Percentiles rank a stretch among this genome's conserved stretches.
Conservation (phyloP, 257 asterid species). For the Asclepias syriaca region DNA sequence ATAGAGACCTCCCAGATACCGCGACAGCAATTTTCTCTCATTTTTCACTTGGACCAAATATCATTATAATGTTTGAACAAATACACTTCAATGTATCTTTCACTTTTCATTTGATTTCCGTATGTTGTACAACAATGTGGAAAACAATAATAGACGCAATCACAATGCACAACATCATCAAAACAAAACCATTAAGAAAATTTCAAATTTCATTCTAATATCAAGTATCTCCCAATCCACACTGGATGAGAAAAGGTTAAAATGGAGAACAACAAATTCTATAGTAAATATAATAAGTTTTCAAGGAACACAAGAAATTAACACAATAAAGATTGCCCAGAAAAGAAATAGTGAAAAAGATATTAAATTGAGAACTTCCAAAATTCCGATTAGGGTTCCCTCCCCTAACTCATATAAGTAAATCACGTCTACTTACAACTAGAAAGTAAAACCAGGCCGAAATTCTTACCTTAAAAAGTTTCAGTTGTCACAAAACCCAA, state of each 20-base stretch:
- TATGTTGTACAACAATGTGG: neutral
- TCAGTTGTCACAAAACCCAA: conserved; percentile 10
- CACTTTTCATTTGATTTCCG: neutral
- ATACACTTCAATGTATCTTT: too few relatives aligned
- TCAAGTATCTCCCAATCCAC: neutral
- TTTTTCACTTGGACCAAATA: too few relatives aligned
- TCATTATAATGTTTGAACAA: too few relatives aligned
- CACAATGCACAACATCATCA: neutral
- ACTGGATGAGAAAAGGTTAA: neutral
- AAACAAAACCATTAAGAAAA: neutral
- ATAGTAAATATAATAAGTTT: neutral
- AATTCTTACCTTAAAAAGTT: conserved; percentile 13
- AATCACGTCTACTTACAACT: conserved; percentile 1
- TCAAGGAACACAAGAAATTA: neutral
- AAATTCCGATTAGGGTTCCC: neutral
- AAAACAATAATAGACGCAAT: neutral
- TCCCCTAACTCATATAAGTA: neutral
- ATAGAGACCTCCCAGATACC: too few relatives aligned
- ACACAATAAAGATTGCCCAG: neutral
- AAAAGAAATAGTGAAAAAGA: neutral
- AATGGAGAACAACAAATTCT: neutral
- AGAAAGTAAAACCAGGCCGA: neutral
- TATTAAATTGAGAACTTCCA: neutral
- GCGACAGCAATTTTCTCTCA: too few relatives aligned
- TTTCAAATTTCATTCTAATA: neutral